Evolutionary conservation across 2,329 filamentous ascomycete species (phyloP), one percentile per base, ranked within the genome.

Genomic region (Aspergillus udagawae): DNA sequence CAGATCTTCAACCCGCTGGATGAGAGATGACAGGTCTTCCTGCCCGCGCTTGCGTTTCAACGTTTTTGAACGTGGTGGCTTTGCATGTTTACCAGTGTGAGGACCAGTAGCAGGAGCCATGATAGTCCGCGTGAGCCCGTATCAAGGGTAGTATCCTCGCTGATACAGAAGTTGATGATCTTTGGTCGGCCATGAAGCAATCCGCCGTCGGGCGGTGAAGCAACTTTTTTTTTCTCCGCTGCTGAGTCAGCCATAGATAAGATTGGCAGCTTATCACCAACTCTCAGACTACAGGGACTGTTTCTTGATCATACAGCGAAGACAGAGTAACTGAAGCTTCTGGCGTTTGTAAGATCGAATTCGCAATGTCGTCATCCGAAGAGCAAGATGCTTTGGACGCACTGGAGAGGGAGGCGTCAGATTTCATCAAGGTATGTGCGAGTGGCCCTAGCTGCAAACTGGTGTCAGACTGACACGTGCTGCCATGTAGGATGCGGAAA

Each of bases 331-430:
- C 3, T 12, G 41, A 44, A 20, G 21, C 41, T 27, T 55, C 29
- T 56, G 38, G 20, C 10, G 14, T 25, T 14, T 10, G 28, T n/a
- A 41, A 23, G 51, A 38, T 42, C 29, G 21, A 8, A 14, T 17
- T 27, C 61, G 64, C 48, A 59, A 83, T 82, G 80, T 77, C 76
- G 80, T 77, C 76, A 62, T 83, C 87, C 55, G 82, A 85, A 63
- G 89, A 92, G 64, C 80, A 86, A 67, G 90, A 91, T 72, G 88
- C 90, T 49, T 83, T 96, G 61, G 88, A 92, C 70, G 86, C 86
- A 60, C 86, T 97, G 45, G 91, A 93, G 69, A 83, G 86, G 35
- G 92, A 96, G 72, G 87, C 88, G 54, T 95, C 93, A 68, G 93
- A 96, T 72, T 95, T 93, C 70, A 88, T 90, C 70, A 97, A 97